phyloP scores from a whole-genome alignment of 805 yeast species.

The Ogataea populi-albae region DNA sequence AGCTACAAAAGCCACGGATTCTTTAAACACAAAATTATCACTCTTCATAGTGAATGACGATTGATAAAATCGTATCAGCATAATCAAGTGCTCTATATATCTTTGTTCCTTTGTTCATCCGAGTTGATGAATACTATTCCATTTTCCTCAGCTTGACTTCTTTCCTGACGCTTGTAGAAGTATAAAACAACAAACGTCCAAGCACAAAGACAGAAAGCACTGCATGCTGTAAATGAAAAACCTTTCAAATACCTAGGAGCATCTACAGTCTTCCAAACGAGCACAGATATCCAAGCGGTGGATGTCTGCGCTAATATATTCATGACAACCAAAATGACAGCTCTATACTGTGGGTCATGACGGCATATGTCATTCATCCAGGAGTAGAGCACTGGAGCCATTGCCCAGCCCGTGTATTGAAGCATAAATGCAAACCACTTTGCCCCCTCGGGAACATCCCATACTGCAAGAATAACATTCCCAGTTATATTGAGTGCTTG shows the following conservation, averaged over 20 bases:
- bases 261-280: slow-evolving; percentile 42
- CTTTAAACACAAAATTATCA: too few species aligned
- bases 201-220: slow-evolving; percentile 1
- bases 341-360: slow-evolving; percentile 41
- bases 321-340: slow-evolving; percentile 37
- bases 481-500: slow-evolving; percentile 40
- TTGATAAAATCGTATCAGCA: too few species aligned
- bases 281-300: slow-evolving; percentile 40
- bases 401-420: slow-evolving; percentile 51
- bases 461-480: slow-evolving; percentile 35
- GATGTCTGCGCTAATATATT: slow-evolving; percentile 42
- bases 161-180: slow-evolving; percentile 4
- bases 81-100: too few species aligned
- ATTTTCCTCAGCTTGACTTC: slow-evolving; percentile 1
- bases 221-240: slow-evolving; percentile 24
- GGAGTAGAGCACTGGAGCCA: slow-evolving; percentile 48
- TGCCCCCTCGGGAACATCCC: slow-evolving; percentile 47
- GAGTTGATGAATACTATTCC: slow-evolving; percentile 4
- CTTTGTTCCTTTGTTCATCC: too few species aligned
- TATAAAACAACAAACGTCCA: slow-evolving; percentile 5
- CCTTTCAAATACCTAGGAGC: slow-evolving; percentile 39
- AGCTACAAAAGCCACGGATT: too few species aligned
- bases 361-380: slow-evolving; percentile 49
- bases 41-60: too few species aligned
- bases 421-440: slow-evolving; percentile 35